Conservation (phyloP, 352 stramenopile genomes). For the Globisporangium solare region DNA sequence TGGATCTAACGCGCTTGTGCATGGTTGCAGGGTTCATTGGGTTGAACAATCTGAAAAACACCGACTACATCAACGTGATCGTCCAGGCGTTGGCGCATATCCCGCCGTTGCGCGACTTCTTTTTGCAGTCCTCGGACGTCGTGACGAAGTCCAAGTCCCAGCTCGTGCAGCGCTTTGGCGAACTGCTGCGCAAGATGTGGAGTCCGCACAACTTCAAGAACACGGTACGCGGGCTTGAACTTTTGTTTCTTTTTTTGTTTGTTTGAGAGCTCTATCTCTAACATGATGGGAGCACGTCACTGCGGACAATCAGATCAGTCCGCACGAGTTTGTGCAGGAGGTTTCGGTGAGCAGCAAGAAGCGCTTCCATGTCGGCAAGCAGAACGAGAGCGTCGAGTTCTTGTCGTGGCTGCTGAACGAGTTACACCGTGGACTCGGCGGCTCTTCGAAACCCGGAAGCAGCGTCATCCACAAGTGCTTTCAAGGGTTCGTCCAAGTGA, state of each 20-base stretch:
- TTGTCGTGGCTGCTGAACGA: slow-evolving; percentile 96
- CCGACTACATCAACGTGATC: slow-evolving; percentile 97
- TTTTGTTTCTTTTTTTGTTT: too few relatives aligned
- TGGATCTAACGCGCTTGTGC: not conserved
- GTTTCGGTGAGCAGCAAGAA: slow-evolving; percentile 95
- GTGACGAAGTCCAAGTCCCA: slow-evolving; percentile 64
- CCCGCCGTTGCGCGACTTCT: slow-evolving; percentile 94
- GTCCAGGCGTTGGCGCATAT: slow-evolving; percentile 97
- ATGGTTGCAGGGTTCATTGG: slow-evolving; percentile 89
- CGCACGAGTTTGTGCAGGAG: slow-evolving; percentile 96
- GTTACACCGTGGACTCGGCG: slow-evolving; percentile 88
- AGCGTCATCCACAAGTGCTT: slow-evolving; percentile 97
- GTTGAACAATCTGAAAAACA: slow-evolving; percentile 97
- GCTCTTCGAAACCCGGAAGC: slow-evolving; percentile 76
- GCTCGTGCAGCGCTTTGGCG: slow-evolving; percentile 91
- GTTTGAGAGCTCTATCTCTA: too few relatives aligned
- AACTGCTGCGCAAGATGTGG: slow-evolving; percentile 98
- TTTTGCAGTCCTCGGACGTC: slow-evolving; percentile 65
- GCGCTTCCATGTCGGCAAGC: slow-evolving; percentile 92
- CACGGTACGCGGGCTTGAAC: slow-evolving; percentile 52
- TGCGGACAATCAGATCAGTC: slow-evolving; percentile 66
- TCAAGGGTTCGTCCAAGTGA: slow-evolving; percentile 93
- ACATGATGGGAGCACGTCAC: not conserved
- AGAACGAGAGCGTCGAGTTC: slow-evolving; percentile 95
- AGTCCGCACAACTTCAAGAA: slow-evolving; percentile 97